Evolutionary conservation across 1,284 basidiomycete species (phyloP).

Genomic region (Microbotryum saponariae): DNA sequence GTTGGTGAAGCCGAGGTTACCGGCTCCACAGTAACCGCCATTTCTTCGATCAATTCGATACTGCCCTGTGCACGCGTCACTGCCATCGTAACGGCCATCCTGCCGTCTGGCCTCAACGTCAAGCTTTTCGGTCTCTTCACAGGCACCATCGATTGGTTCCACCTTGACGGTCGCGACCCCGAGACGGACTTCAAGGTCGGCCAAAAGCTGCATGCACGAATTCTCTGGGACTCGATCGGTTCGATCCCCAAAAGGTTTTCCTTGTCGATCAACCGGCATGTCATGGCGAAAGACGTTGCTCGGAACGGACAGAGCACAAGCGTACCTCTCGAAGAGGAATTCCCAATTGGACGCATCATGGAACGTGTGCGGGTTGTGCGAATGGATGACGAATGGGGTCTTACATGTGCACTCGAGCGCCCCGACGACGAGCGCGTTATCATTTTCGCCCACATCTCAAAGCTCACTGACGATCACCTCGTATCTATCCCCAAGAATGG

Average conservation of each 20-base stretch:
- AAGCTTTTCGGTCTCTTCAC: conserved; percentile 91
- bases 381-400: conserved; percentile 72
- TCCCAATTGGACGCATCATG: conserved; percentile 65
- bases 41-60: conserved; percentile 70
- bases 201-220: conserved; percentile 77
- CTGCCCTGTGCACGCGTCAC: conserved; percentile 83
- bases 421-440: background rate
- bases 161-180: conserved; percentile 52
- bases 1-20: conserved; percentile 35
- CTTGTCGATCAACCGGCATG: conserved; percentile 66
- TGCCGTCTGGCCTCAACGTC: conserved; percentile 71
- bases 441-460: conserved; percentile 63
- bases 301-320: conserved; percentile 13
- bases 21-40: conserved; percentile 50
- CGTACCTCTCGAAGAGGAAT: conserved; percentile 50
- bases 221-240: conserved; percentile 69
- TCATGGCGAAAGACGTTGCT: conserved; percentile 50
- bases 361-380: conserved; percentile 63
- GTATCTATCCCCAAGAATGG: conserved; percentile 57
- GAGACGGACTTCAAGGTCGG: conserved; percentile 64
- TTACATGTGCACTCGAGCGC: conserved; percentile 48
- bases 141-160: conserved; percentile 78
- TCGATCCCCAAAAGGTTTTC: conserved; percentile 63
- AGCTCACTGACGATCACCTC: conserved; percentile 83
- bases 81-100: conserved; percentile 71